These are phyloP conservation scores for Coemansia asiatica DNA, from an alignment of 192 early-diverging fungal genomes.

Conservation along the genomic window DNA sequence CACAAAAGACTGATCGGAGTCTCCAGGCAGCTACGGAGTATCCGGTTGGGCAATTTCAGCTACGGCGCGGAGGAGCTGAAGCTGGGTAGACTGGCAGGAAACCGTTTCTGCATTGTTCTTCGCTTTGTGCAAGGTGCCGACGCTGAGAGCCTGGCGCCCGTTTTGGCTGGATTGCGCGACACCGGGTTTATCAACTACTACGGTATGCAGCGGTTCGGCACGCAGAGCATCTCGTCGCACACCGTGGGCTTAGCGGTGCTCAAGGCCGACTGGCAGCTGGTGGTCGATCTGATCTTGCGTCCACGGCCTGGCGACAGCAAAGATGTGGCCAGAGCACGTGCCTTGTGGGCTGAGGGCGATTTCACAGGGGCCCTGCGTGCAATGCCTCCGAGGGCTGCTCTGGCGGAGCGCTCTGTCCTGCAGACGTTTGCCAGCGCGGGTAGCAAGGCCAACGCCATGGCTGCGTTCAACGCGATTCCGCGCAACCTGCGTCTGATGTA, in stretches of 20 bases:
- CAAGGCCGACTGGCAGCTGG: constrained; percentile 67
- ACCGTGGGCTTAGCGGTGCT: constrained; percentile 77
- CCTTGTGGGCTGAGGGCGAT: constrained; percentile 68
- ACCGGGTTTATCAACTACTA: constrained; percentile 97
- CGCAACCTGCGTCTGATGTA: constrained; percentile 88
- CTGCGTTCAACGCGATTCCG: constrained; percentile 74
- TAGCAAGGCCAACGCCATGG: constrained; percentile 51
- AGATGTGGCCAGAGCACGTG: constrained; percentile 65
- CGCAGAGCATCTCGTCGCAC: constrained; percentile 76
- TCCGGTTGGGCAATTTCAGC: constrained; percentile 73
- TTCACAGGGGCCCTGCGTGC: constrained; percentile 59
- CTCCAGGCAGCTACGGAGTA: constrained; percentile 19
- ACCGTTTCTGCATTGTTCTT: constrained; percentile 86
- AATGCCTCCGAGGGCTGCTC: constrained; percentile 63
- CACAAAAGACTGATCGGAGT: constrained; percentile 29
- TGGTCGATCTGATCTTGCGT: constrained; percentile 77
- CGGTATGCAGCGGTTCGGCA: constrained; percentile 98
- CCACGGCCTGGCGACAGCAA: constrained; percentile 75
- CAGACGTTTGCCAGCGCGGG: constrained; percentile 55
- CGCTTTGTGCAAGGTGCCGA: constrained; percentile 60
- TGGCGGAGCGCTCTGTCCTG: constrained; percentile 78
- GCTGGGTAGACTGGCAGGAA: constrained; percentile 86
- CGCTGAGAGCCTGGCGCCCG: constrained; percentile 51
- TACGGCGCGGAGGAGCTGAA: constrained; percentile 65
- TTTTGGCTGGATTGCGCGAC: constrained; percentile 65